Base-by-base conservation (phyloP, 352 stramenopile genomes). In the Discostella stelligera region DNA sequence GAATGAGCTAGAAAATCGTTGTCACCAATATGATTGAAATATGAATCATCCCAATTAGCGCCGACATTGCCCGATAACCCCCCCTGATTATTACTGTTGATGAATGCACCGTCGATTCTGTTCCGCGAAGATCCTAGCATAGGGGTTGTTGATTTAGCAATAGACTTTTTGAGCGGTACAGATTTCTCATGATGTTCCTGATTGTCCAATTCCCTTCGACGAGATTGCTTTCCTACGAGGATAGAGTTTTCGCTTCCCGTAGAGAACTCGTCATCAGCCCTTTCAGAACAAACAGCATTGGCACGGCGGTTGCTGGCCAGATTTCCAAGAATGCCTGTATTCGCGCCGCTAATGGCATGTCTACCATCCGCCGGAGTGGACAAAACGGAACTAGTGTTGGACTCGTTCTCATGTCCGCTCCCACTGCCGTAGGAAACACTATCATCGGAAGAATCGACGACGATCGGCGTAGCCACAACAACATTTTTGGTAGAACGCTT, bases 331-430 rank as follows among this genome's bases (percentile, higher is more conserved):
- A 83, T 67, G 8, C 76, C 75, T 13, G 50, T 65, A 25, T 46
- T 66, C 25, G 41, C 65, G 4, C 11, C 41, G 25, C 27, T 49
- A 37, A n/a, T n/a, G n/a, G n/a, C n/a, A n/a, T 50, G 54, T 11
- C 41, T 53, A 27, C 74, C 63, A 66, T 30, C 49, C 25, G 46
- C 54, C n/a, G 41, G 39, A 44, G 64, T 60, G n/a, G 65, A 76
- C 69, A 70, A 82, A 23, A 79, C 39, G 3, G 77, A 84, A 32
- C 77, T 80, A 11, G 77, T 78, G 27, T 82, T 85, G 11, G 72
- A 82, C 69, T 85, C 73, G 25, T 77, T 82, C 11, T 84, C 71
- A 63, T 59, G 74, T 18, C 65, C 74, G 44, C 44, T 66, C 59
- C 64, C 75, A 46, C 56, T 76, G 32, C 75, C 76, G 9, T 60